Percentiles rank a stretch among this genome's conserved stretches.
phyloP scores from a whole-genome alignment of 805 yeast species.

The Suhomyces prunicola region DNA sequence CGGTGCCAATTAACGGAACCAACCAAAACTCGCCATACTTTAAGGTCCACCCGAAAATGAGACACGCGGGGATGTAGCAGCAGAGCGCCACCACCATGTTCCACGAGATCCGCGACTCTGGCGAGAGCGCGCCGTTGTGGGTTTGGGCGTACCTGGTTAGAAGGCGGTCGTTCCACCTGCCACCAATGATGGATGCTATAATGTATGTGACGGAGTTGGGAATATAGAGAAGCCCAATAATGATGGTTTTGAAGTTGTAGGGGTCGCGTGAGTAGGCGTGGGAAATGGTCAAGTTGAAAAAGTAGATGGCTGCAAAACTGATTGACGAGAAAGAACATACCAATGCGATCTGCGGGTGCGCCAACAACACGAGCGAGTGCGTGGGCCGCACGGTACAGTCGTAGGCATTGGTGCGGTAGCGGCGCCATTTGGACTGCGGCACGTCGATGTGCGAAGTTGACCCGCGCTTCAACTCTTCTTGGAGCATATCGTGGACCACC shows the following conservation, averaged over 20 bases:
- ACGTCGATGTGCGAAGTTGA: slow-evolving; percentile 12
- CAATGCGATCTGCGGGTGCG: slow-evolving; percentile 71
- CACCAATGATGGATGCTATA: slow-evolving; percentile 75
- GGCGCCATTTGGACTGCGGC: slow-evolving; percentile 16
- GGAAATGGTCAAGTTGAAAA: slow-evolving; percentile 72
- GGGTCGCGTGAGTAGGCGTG: slow-evolving; percentile 61
- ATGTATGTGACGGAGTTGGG: slow-evolving; percentile 81
- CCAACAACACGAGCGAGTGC: slow-evolving; percentile 56
- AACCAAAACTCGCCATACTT: slow-evolving; percentile 69
- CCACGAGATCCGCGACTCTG: slow-evolving; percentile 77
- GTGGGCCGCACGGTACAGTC: slow-evolving; percentile 56
- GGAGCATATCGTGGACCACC: slow-evolving; percentile 19
- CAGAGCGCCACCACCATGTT: slow-evolving; percentile 66
- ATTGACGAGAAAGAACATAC: slow-evolving; percentile 66
- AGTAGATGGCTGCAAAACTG: slow-evolving; percentile 68
- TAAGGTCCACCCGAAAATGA: slow-evolving; percentile 83
- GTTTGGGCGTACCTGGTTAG: slow-evolving; percentile 48
- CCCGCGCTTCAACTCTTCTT: slow-evolving; percentile 18
- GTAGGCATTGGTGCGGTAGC: slow-evolving; percentile 31
- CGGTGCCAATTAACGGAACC: slow-evolving; percentile 76
- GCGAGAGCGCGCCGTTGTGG: slow-evolving; percentile 63
- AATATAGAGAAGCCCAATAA: slow-evolving; percentile 72
- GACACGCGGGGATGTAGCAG: slow-evolving; percentile 58
- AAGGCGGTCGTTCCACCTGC: slow-evolving; percentile 70
- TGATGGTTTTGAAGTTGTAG: slow-evolving; percentile 61